phyloP scores from a whole-genome alignment of 805 yeast species.

The Lipomyces starkeyi region DNA sequence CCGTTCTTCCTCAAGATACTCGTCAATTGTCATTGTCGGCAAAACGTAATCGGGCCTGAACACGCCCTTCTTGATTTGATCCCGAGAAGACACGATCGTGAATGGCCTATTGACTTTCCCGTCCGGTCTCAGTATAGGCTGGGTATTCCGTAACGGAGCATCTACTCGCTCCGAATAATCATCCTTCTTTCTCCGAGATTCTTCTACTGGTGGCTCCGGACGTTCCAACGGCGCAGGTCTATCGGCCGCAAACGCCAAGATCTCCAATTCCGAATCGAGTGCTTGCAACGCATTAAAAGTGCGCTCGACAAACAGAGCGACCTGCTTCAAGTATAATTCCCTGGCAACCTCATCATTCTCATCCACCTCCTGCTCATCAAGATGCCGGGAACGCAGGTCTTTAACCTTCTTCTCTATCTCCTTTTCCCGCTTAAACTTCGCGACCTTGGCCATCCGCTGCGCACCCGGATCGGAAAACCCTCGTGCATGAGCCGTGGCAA shows the following conservation, averaged over 20 bases:
- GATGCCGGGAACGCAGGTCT: constrained; percentile 42
- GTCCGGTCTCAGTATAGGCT: constrained; percentile 63
- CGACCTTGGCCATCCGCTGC: constrained; percentile 74
- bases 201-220: constrained; percentile 30
- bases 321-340: constrained; percentile 59
- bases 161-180: constrained; percentile 73
- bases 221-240: constrained; percentile 36
- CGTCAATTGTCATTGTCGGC: constrained; percentile 95
- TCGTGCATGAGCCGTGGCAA: constrained; percentile 14
- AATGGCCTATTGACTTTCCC: constrained; percentile 89
- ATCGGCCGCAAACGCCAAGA: constrained; percentile 53
- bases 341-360: constrained; percentile 70
- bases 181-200: constrained; percentile 42
- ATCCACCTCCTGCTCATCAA: constrained; percentile 29
- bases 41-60: constrained; percentile 90
- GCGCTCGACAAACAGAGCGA: constrained; percentile 58
- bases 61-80: constrained; percentile 66
- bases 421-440: constrained; percentile 65
- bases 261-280: constrained; percentile 66
- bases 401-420: constrained; percentile 55
- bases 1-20: constrained; percentile 82
- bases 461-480: constrained; percentile 47
- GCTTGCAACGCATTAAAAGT: constrained; percentile 64
- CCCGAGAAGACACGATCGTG: constrained; percentile 63
- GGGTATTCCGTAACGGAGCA: constrained; percentile 38